These are phyloP conservation scores for Fusarium sulawesiense DNA, from an alignment of 2,329 filamentous ascomycete species.

Conservation along the genomic window DNA sequence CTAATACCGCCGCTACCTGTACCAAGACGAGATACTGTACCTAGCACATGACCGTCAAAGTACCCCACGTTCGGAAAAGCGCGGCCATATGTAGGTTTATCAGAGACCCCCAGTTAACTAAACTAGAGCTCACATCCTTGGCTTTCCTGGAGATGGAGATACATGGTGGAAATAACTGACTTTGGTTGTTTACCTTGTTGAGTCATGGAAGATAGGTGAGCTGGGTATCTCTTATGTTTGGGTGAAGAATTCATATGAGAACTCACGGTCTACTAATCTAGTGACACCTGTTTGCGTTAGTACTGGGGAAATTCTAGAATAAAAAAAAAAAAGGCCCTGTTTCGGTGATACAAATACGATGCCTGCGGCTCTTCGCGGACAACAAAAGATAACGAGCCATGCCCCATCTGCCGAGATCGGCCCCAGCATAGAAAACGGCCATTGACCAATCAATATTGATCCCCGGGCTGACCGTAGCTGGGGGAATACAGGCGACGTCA, in stretches of 20 bases:
- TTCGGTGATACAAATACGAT: conserved; percentile 2
- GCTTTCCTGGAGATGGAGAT: neutral
- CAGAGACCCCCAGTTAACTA: conserved; percentile 19
- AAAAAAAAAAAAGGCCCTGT: neutral
- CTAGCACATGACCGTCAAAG: conserved; percentile 37
- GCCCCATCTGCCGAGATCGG: conserved; percentile 42
- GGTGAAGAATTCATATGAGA: neutral
- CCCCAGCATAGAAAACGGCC: conserved; percentile 24
- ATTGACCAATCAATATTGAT: conserved; percentile 42
- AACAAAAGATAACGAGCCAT: conserved; percentile 26
- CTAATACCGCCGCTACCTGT: conserved; percentile 4
- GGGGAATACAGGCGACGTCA: conserved; percentile 41
- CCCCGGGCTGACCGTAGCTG: conserved; percentile 25
- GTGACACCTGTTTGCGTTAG: neutral
- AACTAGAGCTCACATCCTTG: conserved; percentile 17
- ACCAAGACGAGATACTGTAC: conserved; percentile 7
- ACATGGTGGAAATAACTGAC: neutral
- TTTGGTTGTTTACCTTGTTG: neutral
- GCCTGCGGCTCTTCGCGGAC: conserved; percentile 43
- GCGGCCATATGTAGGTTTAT: conserved; percentile 30
- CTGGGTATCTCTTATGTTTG: neutral
- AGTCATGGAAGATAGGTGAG: neutral
- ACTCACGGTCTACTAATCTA: neutral
- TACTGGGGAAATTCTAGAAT: neutral
- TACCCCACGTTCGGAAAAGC: conserved; percentile 45